Percentiles rank a stretch among this genome's conserved stretches.
Conservation (phyloP, 2,329 filamentous ascomycete species). For the Fusarium caatingaense region DNA sequence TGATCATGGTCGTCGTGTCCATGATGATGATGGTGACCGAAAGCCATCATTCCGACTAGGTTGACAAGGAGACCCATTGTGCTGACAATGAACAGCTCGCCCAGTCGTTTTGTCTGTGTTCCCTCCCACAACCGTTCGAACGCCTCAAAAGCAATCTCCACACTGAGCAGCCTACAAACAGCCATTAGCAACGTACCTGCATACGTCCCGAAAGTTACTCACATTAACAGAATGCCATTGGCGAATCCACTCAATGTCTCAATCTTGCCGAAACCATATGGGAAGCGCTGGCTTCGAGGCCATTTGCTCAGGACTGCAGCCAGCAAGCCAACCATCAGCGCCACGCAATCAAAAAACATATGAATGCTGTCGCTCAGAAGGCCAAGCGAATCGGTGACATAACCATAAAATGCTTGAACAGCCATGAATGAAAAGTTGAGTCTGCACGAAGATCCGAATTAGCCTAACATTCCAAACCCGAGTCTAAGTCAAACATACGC, state of each 20-base stretch:
- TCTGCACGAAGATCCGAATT: constrained; percentile 57
- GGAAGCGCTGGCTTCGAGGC: constrained; percentile 88
- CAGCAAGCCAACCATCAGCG: constrained; percentile 87
- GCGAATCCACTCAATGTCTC: constrained; percentile 96
- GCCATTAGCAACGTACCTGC: constrained; percentile 24
- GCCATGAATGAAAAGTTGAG: constrained; percentile 96
- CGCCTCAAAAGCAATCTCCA: constrained; percentile 96
- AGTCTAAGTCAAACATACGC: constrained; percentile 64
- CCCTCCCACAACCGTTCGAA: constrained; percentile 88
- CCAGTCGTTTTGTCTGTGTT: constrained; percentile 82
- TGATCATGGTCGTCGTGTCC: constrained; percentile 54
- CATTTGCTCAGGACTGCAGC: constrained; percentile 97
- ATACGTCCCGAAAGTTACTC: constrained; percentile 48
- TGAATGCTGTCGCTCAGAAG: constrained; percentile 98
- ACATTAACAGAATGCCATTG: constrained; percentile 95
- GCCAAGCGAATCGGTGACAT: constrained; percentile 90
- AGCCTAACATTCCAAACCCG: constrained; percentile 28
- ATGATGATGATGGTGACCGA: constrained; percentile 74
- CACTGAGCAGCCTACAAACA: constrained; percentile 78
- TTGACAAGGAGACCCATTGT: constrained; percentile 89
- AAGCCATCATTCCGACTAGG: constrained; percentile 89
- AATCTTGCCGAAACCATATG: constrained; percentile 96
- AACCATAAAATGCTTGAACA: constrained; percentile 93
- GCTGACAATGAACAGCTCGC: constrained; percentile 90
- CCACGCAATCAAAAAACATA: constrained; percentile 99